Base-by-base conservation (phyloP, 345 rosid species). In the Eucalyptus victrix region DNA sequence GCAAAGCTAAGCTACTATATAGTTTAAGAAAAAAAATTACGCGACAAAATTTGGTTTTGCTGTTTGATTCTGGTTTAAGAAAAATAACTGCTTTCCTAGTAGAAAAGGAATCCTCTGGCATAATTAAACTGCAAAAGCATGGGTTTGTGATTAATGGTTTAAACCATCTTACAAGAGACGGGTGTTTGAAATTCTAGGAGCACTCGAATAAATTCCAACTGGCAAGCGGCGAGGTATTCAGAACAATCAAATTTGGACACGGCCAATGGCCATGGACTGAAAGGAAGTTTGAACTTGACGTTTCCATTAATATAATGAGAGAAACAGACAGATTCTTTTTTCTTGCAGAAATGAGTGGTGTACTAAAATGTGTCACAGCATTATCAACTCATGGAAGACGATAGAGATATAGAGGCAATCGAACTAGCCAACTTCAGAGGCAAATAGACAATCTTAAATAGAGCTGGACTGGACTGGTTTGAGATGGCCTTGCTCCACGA, bases 401-500 rank as follows among this genome's bases (percentile, higher is more conserved):
- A 72, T 11, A 24, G 45, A 21, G 83, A 6, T 19, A 6, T 10
- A 40, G 83, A 72, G 45, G 28, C 7, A 11, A 72, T 72, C 42
- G 83, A 19, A 37, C 45, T 72, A 37, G 45, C 45, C 83, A 37
- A 72, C 83, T 37, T 37, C 23, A 24, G 83, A 30, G 83, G 83
- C 45, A 72, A 10, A 69, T 6, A 34, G 37, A 87, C 49, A 45
- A 28, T 32, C 12, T 47, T 40, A 49, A 49, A 4, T 30, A n/a
- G 49, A n/a, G 58, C 72, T 50, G 60, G 83, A 50, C 50, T 37
- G 60, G n/a, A 80, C 87, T 37, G 87, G 45, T 24, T 30, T 49
- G 69, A 88, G 93, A 90, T 94, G 90, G 89, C 95, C 95, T 88
- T 94, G 96, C 86, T 94, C 92, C 34, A 93, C 91, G 7, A 96